Percentiles rank a stretch among this genome's conserved stretches.
Evolutionary conservation across 306 rosid species (phyloP).

Genomic region (Delonix regia): DNA sequence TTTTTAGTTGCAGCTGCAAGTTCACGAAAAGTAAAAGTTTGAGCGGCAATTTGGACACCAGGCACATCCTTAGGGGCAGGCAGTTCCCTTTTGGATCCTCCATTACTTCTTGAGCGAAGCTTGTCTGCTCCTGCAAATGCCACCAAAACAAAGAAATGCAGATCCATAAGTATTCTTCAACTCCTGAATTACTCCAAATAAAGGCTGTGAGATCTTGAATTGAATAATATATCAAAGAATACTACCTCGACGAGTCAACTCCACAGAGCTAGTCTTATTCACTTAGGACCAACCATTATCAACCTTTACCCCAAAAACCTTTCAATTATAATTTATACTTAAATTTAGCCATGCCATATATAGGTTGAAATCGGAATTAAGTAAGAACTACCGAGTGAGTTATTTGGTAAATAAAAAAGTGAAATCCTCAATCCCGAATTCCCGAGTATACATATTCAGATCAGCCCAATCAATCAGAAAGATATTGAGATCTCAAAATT

Average conservation of each 20-base stretch:
- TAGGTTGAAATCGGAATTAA: constrained; percentile 13
- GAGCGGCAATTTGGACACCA: constrained; percentile 78
- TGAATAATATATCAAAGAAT: background rate
- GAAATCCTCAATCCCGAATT: constrained; percentile 24
- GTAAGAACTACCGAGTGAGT: background rate
- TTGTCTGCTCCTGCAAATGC: constrained; percentile 65
- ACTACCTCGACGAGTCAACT: constrained; percentile 12
- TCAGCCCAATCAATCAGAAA: constrained; percentile 27
- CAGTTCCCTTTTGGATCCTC: constrained; percentile 66
- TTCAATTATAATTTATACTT: background rate
- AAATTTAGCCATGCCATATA: constrained; percentile 13
- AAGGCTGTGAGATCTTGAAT: background rate
- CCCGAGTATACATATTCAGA: constrained; percentile 25
- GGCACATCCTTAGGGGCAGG: constrained; percentile 65
- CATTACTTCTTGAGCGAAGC: constrained; percentile 65
- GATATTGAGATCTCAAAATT: constrained; percentile 44
- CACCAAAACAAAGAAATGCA: constrained; percentile 30
- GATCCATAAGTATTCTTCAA: constrained; percentile 32
- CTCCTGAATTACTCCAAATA: constrained; percentile 1
- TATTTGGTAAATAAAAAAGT: constrained; percentile 13
- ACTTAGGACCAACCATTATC: background rate
- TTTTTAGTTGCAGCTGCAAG: constrained; percentile 80
- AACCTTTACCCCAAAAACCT: constrained; percentile 12
- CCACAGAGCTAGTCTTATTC: constrained; percentile 29
- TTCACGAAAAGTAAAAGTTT: constrained; percentile 86